phyloP scores from a whole-genome alignment of 2,329 filamentous ascomycete genomes.

The Phoma sp. region DNA sequence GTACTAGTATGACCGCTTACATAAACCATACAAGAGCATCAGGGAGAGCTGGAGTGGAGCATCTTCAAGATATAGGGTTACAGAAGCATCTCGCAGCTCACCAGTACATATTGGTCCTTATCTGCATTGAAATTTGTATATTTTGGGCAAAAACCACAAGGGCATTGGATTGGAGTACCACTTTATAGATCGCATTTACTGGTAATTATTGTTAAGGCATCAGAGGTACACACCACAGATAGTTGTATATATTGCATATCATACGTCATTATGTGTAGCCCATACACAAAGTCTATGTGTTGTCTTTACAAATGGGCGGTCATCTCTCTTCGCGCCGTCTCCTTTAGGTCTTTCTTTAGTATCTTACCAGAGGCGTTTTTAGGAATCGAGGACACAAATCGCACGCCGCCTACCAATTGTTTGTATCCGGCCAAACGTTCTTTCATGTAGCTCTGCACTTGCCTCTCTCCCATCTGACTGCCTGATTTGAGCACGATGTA shows the following conservation, averaged over 20 bases:
- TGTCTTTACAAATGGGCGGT: conserved; percentile 25
- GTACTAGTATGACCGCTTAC: conserved; percentile 8
- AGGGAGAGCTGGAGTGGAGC: background rate
- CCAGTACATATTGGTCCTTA: conserved; percentile 8
- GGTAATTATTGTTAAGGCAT: background rate
- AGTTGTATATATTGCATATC: conserved; percentile 6
- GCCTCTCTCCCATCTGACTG: conserved; percentile 23
- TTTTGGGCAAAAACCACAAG: background rate
- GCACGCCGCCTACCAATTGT: conserved; percentile 38
- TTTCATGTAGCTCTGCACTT: conserved; percentile 38
- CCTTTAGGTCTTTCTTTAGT: conserved; percentile 38
- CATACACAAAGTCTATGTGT: too few relatives aligned
- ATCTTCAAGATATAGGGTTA: background rate
- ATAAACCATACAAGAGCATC: conserved; percentile 5
- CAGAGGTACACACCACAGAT: background rate
- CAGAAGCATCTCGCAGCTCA: conserved; percentile 4
- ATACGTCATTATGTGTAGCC: background rate
- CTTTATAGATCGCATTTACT: background rate
- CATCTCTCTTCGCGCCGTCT: conserved; percentile 29
- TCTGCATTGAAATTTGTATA: conserved; percentile 5
- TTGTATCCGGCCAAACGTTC: conserved; percentile 48
- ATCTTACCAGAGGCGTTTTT: conserved; percentile 45
- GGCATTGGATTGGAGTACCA: conserved; percentile 5
- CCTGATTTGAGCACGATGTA: conserved; percentile 51
- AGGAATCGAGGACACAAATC: conserved; percentile 39